phyloP scores from a whole-genome alignment of 208 protist species.

The Crithidia acanthocephali region DNA sequence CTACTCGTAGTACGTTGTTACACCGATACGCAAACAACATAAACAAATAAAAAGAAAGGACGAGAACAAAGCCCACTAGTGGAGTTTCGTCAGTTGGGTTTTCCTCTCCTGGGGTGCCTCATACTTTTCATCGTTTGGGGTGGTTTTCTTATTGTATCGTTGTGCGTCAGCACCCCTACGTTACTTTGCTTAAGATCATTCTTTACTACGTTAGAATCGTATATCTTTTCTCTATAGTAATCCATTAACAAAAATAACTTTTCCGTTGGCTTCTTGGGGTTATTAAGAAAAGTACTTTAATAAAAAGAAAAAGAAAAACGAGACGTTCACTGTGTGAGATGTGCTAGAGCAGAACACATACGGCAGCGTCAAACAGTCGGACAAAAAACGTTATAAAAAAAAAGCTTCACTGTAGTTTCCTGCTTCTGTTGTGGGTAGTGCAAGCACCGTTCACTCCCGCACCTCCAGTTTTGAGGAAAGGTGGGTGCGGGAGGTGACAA shows the following conservation, averaged over 20 bases:
- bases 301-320: not conserved
- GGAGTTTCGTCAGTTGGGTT: not conserved
- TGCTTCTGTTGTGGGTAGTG: too few relatives aligned
- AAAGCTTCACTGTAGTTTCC: too few relatives aligned
- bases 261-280: not conserved
- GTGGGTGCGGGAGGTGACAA: not conserved
- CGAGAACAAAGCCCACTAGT: not conserved
- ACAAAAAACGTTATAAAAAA: too few relatives aligned
- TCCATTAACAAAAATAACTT: not conserved
- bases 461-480: slow-evolving; percentile 9
- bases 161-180: slow-evolving; percentile 9
- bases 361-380: not conserved
- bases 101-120: not conserved
- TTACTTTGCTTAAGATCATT: not conserved
- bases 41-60: not conserved
- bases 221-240: not conserved
- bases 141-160: not conserved
- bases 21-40: slow-evolving; percentile 1
- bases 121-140: not conserved
- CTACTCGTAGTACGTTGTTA: slow-evolving; percentile 6
- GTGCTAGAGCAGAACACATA: not conserved
- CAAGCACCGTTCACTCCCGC: too few relatives aligned
- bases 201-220: slow-evolving; percentile 2
- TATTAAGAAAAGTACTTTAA: not conserved
- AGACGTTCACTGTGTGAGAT: not conserved